These are phyloP conservation scores for Stropharia rugosoannulata DNA, from an alignment of 768 basidiomycete genomes.

Conservation along the genomic window DNA sequence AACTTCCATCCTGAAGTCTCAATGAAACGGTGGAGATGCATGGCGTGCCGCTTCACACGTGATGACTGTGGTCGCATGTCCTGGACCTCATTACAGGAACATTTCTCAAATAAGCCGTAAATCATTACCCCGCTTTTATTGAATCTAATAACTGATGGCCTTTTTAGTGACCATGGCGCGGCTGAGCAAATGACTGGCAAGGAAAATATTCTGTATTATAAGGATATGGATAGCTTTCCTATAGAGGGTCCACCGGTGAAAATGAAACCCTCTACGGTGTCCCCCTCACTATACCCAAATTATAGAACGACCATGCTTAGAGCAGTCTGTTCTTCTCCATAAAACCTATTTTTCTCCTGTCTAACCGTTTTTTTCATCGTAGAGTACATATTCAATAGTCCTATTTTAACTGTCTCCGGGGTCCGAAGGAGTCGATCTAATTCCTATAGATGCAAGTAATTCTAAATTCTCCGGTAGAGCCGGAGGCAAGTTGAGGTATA, in stretches of 20 bases:
- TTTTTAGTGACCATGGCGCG: constrained; percentile 10
- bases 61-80: constrained; percentile 22
- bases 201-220: constrained; percentile 11
- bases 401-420: no score
- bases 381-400: no score
- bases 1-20: constrained; percentile 5
- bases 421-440: no score
- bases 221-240: constrained; percentile 9
- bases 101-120: constrained; percentile 15
- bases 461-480: no score
- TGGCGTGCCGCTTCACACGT: constrained; percentile 21
- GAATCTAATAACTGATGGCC: neutral
- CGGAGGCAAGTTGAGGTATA: no score
- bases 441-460: no score
- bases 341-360: no score
- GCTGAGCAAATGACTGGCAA: constrained; percentile 1
- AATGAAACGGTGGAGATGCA: constrained; percentile 26
- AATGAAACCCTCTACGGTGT: neutral
- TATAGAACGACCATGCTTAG: no score
- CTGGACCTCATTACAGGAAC: constrained; percentile 13
- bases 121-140: neutral
- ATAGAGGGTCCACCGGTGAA: constrained; percentile 14
- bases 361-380: no score
- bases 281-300: no score
- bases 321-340: no score